These are phyloP conservation scores for Echium plantagineum DNA, from an alignment of 257 asterid genomes.

Conservation along the genomic window DNA sequence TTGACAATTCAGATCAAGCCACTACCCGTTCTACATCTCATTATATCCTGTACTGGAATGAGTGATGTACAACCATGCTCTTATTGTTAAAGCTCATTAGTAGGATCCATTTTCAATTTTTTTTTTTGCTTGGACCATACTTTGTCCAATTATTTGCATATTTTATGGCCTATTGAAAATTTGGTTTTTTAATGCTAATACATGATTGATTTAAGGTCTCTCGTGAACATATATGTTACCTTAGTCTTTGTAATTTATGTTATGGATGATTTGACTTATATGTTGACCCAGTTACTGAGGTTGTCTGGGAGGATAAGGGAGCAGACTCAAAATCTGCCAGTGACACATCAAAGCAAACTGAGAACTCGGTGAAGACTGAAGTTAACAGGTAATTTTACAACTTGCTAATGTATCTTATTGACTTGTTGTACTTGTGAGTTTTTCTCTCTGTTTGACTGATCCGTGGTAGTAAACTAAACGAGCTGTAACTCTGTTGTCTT, in stretches of 20 bases:
- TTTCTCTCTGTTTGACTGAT: background rate
- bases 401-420: constrained; percentile 14
- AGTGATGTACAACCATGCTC: background rate
- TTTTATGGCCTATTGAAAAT: no score
- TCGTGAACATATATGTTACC: no score
- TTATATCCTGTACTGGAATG: background rate
- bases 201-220: no score
- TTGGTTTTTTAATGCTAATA: no score
- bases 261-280: constrained; percentile 5
- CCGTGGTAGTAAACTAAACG: background rate
- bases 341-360: constrained; percentile 27
- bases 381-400: constrained; percentile 47
- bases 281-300: constrained; percentile 61
- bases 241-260: background rate
- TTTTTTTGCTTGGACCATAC: no score
- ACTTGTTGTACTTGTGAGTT: constrained; percentile 1
- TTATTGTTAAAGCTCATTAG: no score
- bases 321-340: constrained; percentile 30
- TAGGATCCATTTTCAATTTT: no score
- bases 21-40: background rate
- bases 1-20: background rate
- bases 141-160: no score
- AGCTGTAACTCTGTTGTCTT: background rate
- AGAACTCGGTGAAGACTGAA: constrained; percentile 31
- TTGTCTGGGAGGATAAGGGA: constrained; percentile 91